Base-by-base conservation (phyloP, 306 rosid species). In the Fragaria nilgerrensis region DNA sequence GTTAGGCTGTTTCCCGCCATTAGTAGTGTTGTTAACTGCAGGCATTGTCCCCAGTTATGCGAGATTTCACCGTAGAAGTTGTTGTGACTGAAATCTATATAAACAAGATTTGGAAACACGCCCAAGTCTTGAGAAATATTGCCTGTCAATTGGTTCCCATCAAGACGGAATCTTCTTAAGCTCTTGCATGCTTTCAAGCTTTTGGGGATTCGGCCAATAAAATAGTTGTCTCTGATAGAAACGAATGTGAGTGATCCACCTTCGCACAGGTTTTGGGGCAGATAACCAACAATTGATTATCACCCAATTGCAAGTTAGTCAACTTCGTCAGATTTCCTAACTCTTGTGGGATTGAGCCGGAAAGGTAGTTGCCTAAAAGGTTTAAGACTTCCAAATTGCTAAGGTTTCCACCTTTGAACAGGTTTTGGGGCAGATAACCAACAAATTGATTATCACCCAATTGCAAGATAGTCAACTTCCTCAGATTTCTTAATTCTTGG, bases 91-190 rank as follows among this genome's bases (percentile, higher is more conserved):
- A 86, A n/a, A 72, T 86, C 85, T 16, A 83, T 25, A 49, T 75
- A 83, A 50, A 41, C 69, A 72, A 86, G 74, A 16, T 75, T 67
- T 14, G 85, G 87, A 68, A 78, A 83, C 43, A 80, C 62, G 2
- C 83, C 83, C 7, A 80, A 86, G 25, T 64, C 87, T 83, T 80
- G 79, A 2, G 85, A 80, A 59, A 86, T 14, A 17, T 86, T 72
- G 14, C 80, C 87, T 20, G 11, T 19, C 29, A 86, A 75, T 9
- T 66, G 72, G 81, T 86, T 86, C 17, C 74, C 67, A 27, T 78
- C 72, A 13, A 86, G 83, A 19, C 85, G 32, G 3, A 56, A 0
- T 56, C 63, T 56, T 0, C 3, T 0, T 56, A 22, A n/a, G 14
- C 63, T 56, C 49, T 23, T 72, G 64, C 88, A 85, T 49, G 67